phyloP scores from a whole-genome alignment of 2,329 filamentous ascomycete genomes.

The Immersiporthe knoxdaviesiana region DNA sequence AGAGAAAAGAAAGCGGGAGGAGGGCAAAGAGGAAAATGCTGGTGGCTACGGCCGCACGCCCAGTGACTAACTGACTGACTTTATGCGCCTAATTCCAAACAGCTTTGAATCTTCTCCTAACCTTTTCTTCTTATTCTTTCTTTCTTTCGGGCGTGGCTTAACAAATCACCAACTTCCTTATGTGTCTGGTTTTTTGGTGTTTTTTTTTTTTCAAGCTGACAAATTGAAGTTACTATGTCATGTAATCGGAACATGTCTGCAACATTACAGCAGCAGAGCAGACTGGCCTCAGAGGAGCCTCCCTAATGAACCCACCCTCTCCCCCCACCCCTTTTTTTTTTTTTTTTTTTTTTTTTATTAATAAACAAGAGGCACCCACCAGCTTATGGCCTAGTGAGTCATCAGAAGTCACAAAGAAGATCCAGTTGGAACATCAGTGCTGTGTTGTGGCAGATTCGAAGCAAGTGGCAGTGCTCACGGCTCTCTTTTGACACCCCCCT shows the following conservation, averaged over 20 bases:
- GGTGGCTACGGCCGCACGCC: too few species aligned
- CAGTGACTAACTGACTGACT: background rate
- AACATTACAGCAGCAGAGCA: background rate
- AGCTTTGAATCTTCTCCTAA: background rate
- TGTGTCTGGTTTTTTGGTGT: too few species aligned
- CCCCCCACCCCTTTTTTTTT: too few species aligned
- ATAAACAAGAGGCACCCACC: too few species aligned
- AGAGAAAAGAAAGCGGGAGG: background rate
- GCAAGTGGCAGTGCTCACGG: background rate
- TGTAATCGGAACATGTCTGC: background rate
- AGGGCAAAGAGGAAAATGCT: too few species aligned
- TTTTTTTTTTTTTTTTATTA: too few species aligned
- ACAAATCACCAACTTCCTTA: background rate
- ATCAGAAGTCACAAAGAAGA: background rate
- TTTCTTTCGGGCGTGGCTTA: background rate
- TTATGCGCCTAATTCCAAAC: background rate
- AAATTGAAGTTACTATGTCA: background rate
- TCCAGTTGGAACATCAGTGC: background rate
- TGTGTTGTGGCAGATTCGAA: background rate
- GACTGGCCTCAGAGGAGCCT: background rate
- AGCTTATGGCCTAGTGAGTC: background rate
- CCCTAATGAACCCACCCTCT: too few species aligned
- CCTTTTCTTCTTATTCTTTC: too few species aligned
- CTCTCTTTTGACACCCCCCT: too few species aligned
- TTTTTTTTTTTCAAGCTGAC: too few species aligned